phyloP scores from a whole-genome alignment of 352 stramenopile species.

The Globisporangium paddicum region DNA sequence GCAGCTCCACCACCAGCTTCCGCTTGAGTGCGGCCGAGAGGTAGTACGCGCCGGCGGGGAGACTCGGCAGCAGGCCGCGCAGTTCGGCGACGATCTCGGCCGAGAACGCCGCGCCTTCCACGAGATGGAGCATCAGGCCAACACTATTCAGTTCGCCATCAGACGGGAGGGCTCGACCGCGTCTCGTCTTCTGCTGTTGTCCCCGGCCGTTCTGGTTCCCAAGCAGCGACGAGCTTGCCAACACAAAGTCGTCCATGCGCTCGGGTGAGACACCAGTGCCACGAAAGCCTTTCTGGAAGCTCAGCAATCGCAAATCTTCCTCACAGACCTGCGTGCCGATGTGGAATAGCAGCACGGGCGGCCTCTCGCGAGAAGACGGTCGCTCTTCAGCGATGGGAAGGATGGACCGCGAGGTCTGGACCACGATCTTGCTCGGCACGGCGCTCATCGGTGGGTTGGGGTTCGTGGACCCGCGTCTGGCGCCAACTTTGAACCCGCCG shows the following conservation, averaged over 20 bases:
- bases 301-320: constrained; percentile 25
- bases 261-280: constrained; percentile 23
- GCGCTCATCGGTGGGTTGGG: constrained; percentile 12
- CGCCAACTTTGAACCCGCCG: not conserved
- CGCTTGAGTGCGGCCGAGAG: constrained; percentile 36
- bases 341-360: constrained; percentile 22
- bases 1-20: constrained; percentile 43
- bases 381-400: not conserved
- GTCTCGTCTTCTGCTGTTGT: not conserved
- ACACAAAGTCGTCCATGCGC: constrained; percentile 37
- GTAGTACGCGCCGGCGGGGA: constrained; percentile 47
- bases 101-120: constrained; percentile 36
- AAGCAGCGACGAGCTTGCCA: constrained; percentile 24
- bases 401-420: not conserved
- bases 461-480: not conserved
- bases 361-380: not conserved
- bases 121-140: constrained; percentile 24
- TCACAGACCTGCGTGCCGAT: constrained; percentile 37
- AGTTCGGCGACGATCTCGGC: constrained; percentile 40
- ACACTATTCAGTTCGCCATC: not conserved
- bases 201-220: constrained; percentile 2
- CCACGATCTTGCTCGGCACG: constrained; percentile 9
- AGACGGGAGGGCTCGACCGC: not conserved
- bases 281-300: constrained; percentile 20
- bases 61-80: constrained; percentile 34